phyloP scores from a whole-genome alignment of 441 rosid species.

The Hura crepitans region DNA sequence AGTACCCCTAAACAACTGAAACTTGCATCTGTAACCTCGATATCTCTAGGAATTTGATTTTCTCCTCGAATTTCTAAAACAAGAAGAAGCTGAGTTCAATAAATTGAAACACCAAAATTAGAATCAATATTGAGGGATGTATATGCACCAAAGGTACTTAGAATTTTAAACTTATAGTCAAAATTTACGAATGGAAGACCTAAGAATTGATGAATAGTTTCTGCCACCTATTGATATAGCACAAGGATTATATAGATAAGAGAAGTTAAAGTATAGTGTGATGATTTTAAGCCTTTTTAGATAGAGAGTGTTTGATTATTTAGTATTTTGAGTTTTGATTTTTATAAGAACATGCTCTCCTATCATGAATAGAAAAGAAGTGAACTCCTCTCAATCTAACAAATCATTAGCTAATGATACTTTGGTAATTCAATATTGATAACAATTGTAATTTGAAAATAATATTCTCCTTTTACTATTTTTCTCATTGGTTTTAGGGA shows the following conservation, averaged over 20 bases:
- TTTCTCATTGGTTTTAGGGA: background rate
- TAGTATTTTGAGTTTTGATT: background rate
- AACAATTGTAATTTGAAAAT: background rate
- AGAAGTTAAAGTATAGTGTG: constrained; percentile 32
- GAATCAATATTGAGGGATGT: no score
- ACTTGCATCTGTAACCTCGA: no score
- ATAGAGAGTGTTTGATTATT: background rate
- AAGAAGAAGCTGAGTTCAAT: no score
- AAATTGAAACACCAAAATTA: no score
- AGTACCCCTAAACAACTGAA: no score
- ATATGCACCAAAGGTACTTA: no score
- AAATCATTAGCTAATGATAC: constrained; percentile 41
- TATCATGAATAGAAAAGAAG: constrained; percentile 46
- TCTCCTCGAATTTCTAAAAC: no score
- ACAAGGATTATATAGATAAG: constrained; percentile 51
- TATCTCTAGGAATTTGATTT: no score
- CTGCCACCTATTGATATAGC: constrained; percentile 41
- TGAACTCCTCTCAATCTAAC: constrained; percentile 30
- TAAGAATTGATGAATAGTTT: no score
- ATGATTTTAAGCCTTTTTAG: background rate
- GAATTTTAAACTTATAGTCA: no score
- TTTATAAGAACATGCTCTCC: background rate
- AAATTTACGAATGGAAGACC: no score
- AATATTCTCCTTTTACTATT: constrained; percentile 1
- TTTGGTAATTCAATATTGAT: constrained; percentile 39